Conservation (phyloP, 108 stramenopile species). For the Skeletonema costatum region DNA sequence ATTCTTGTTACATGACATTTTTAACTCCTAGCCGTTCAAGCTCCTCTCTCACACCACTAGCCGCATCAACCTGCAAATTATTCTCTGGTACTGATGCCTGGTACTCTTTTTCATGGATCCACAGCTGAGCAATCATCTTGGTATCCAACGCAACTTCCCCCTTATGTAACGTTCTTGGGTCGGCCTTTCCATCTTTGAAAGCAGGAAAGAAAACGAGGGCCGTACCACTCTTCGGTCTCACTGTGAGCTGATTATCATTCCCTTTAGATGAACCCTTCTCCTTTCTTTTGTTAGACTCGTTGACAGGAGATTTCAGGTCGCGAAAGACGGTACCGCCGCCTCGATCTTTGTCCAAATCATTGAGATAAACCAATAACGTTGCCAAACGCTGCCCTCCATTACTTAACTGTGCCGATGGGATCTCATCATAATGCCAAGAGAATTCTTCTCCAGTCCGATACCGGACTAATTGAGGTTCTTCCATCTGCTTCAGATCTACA, state of each 20-base stretch:
- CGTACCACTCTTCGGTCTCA: constrained; percentile 58
- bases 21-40: constrained; percentile 20
- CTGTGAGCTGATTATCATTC: constrained; percentile 40
- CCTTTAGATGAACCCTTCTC: not conserved
- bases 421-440: constrained; percentile 82
- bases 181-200: constrained; percentile 60
- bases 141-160: constrained; percentile 62
- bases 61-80: constrained; percentile 61
- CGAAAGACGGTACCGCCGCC: constrained; percentile 81
- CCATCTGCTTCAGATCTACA: constrained; percentile 59
- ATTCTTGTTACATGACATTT: not conserved
- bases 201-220: constrained; percentile 78
- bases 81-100: constrained; percentile 57
- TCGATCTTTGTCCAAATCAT: constrained; percentile 50
- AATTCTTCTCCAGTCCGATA: constrained; percentile 78
- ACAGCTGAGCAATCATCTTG: constrained; percentile 81
- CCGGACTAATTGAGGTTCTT: constrained; percentile 83
- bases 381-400: constrained; percentile 84
- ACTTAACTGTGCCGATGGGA: constrained; percentile 47
- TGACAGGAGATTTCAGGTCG: constrained; percentile 41
- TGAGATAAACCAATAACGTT: constrained; percentile 86
- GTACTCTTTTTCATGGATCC: constrained; percentile 72
- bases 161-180: constrained; percentile 70
- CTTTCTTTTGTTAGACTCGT: not conserved
- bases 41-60: constrained; percentile 32